Conservation (phyloP, 2,329 filamentous ascomycete species). For the Penicillium sclerotiorum region DNA sequence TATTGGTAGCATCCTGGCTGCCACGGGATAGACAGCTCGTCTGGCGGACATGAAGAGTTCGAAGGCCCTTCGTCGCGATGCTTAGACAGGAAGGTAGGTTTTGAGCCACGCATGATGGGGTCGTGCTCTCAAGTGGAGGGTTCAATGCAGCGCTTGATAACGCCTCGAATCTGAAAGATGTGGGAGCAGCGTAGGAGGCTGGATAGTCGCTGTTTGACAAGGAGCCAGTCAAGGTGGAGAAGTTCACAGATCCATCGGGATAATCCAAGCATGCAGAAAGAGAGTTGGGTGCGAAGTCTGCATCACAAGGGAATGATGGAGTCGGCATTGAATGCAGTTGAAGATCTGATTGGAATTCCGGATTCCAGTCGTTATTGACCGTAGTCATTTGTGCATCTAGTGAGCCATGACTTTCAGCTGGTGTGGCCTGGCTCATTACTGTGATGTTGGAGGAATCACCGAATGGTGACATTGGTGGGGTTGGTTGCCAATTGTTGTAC, state of each 20-base stretch:
- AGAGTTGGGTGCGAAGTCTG: neutral
- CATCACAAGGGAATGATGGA: neutral
- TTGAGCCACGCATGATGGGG: neutral
- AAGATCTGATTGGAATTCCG: neutral
- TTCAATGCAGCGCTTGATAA: neutral
- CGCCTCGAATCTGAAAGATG: neutral
- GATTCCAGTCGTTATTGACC: neutral
- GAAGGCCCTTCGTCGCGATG: conserved; percentile 9
- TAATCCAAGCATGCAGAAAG: neutral
- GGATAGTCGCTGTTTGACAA: neutral
- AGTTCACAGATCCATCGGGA: neutral
- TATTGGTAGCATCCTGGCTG: neutral
- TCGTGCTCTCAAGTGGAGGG: neutral
- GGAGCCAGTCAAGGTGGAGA: neutral
- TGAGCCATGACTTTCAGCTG: neutral
- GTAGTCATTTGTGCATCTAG: neutral
- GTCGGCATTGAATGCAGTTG: neutral
- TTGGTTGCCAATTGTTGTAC: neutral
- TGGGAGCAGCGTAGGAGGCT: neutral
- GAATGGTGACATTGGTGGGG: neutral
- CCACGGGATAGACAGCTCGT: conserved; percentile 1
- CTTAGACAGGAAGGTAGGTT: conserved; percentile 4
- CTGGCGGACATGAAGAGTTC: conserved; percentile 6
- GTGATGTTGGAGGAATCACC: neutral
- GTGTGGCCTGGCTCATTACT: neutral